phyloP scores from a whole-genome alignment of 1,139 yeast species.

The Diutina mesorugosa region DNA sequence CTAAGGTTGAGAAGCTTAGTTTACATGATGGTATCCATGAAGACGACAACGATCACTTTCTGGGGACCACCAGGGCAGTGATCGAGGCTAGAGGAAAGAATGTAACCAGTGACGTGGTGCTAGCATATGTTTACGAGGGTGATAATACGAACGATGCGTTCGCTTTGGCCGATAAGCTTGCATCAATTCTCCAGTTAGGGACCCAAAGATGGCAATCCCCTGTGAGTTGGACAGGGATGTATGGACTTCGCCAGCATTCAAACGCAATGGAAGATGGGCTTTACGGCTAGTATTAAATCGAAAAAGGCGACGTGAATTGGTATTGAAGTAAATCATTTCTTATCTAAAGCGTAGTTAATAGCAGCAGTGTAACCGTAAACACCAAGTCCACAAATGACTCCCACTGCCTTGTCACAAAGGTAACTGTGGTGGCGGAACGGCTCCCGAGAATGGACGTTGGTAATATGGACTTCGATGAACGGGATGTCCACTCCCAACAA shows the following conservation, averaged over 20 bases:
- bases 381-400: slow-evolving; percentile 35
- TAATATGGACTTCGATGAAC: slow-evolving; percentile 34
- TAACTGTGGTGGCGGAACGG: slow-evolving; percentile 37
- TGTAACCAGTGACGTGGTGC: background rate
- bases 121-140: slow-evolving; percentile 68
- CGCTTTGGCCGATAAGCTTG: slow-evolving; percentile 30
- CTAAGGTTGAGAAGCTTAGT: slow-evolving; percentile 2
- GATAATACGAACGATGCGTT: slow-evolving; percentile 73
- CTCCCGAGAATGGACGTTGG: slow-evolving; percentile 37
- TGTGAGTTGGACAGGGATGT: slow-evolving; percentile 72
- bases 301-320: background rate
- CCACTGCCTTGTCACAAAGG: slow-evolving; percentile 35
- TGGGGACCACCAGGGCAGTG: background rate
- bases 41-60: background rate
- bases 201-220: slow-evolving; percentile 36
- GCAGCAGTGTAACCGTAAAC: slow-evolving; percentile 38
- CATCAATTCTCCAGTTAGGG: slow-evolving; percentile 7
- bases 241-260: slow-evolving; percentile 62
- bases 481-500: slow-evolving; percentile 34
- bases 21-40: background rate
- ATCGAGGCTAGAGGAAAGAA: background rate
- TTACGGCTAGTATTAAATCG: slow-evolving; percentile 31
- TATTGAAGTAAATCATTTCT: slow-evolving; percentile 7
- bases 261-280: slow-evolving; percentile 66
- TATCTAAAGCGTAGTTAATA: slow-evolving; percentile 31